These are phyloP conservation scores for Betula pendula DNA, from an alignment of 306 rosid species.

Conservation along the genomic window DNA sequence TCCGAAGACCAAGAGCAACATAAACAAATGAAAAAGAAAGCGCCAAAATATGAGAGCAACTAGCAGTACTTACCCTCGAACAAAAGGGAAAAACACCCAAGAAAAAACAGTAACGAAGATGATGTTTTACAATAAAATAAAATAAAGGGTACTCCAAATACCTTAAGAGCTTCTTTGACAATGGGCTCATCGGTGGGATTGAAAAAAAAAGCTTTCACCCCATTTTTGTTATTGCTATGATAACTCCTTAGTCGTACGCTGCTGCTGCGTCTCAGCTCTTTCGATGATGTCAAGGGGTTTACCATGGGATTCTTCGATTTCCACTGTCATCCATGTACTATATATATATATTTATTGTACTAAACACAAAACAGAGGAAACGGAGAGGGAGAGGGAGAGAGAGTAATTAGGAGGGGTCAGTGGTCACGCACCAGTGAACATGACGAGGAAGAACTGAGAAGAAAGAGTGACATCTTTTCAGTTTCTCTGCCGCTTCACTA, in stretches of 20 bases:
- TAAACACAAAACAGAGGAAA: neutral
- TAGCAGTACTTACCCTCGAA: neutral
- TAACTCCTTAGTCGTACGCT: conserved; percentile 14
- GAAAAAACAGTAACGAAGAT: neutral
- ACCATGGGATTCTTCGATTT: conserved; percentile 37
- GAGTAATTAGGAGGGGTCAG: neutral
- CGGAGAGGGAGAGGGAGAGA: neutral
- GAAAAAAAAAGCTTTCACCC: conserved; percentile 55
- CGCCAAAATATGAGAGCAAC: neutral
- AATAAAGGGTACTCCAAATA: conserved; percentile 2
- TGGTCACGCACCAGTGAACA: conserved; percentile 22
- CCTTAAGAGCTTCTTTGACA: conserved; percentile 75
- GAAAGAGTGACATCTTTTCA: conserved; percentile 17
- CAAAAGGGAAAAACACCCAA: neutral
- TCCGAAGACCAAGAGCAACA: neutral
- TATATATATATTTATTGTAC: neutral
- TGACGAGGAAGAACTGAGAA: neutral
- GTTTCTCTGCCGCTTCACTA: neutral
- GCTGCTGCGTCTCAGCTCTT: conserved; percentile 9
- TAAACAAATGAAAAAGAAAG: neutral
- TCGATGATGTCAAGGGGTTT: conserved; percentile 12
- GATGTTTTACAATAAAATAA: neutral
- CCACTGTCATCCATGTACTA: conserved; percentile 23
- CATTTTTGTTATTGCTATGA: conserved; percentile 7
- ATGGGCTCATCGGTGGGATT: conserved; percentile 73